These are phyloP conservation scores for Oryza australiensis DNA, from an alignment of 176 grass and related monocot species.

Conservation along the genomic window DNA sequence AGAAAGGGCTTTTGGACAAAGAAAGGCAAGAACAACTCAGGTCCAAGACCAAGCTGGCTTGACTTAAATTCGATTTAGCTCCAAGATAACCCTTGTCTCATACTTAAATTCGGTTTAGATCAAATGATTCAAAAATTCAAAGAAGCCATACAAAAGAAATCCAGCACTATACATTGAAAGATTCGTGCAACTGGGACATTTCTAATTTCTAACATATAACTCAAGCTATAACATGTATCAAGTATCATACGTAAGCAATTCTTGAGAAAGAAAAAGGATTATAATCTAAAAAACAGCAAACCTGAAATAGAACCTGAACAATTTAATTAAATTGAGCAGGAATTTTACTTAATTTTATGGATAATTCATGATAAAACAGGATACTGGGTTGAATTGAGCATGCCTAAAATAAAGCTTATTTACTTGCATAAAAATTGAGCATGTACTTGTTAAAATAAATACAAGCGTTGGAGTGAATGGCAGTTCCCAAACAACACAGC, in stretches of 20 bases:
- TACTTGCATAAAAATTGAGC: constrained; percentile 16
- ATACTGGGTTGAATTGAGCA: background rate
- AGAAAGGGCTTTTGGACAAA: background rate
- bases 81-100: background rate
- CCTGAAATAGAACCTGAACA: background rate
- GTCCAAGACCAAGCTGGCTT: constrained; percentile 12
- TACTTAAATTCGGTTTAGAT: constrained; percentile 1
- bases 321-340: background rate
- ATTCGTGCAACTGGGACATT: background rate
- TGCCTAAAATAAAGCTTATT: constrained; percentile 1
- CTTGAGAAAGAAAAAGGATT: background rate
- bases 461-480: background rate
- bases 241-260: background rate
- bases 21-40: background rate
- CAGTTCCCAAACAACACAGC: constrained; percentile 16
- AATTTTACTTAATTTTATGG: constrained; percentile 4
- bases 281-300: background rate
- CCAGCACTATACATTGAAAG: background rate
- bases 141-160: constrained; percentile 3
- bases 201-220: constrained; percentile 1
- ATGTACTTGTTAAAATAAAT: background rate
- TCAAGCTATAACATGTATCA: background rate
- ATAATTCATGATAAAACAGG: constrained; percentile 23
- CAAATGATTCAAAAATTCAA: constrained; percentile 9
- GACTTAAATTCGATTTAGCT: constrained; percentile 19